Evolutionary conservation across 2,329 filamentous ascomycete genomes (phyloP), one percentile per base, ranked within the genome.

Genomic region (Chaetomiaceae sp.): DNA sequence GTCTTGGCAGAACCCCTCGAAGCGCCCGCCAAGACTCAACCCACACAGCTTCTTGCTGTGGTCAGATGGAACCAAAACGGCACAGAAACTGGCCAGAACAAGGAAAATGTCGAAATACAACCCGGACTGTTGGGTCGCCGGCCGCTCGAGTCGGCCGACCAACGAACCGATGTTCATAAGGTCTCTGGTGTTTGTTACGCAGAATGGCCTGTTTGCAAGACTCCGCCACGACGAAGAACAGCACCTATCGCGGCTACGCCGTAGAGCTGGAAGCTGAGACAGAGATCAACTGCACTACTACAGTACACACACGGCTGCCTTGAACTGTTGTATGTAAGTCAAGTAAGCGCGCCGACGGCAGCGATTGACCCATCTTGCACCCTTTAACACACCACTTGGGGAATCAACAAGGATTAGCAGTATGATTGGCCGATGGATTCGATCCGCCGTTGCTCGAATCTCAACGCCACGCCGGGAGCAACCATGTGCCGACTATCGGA

Each of bases 21-120:
- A 58, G 56, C 56, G 56, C 56, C 56, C 45, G 56, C 54, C 53
- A 58, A 58, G 56, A 27, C 36, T 9, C 37, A 14, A 23, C 50
- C 46, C 48, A 30, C 52, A 41, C 29, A 41, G 25, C 25, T 27
- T 27, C 25, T 27, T 9, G 5, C 25, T 9, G n/a, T n/a, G n/a
- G n/a, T n/a, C n/a, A n/a, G n/a, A n/a, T n/a, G n/a, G n/a, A n/a
- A n/a, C n/a, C n/a, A n/a, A n/a, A n/a, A n/a, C n/a, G n/a, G n/a
- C n/a, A n/a, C n/a, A n/a, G n/a, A n/a, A 27, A 27, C 25, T 27
- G 5, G 25, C 25, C 25, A 21, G 49, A 46, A 20, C 54, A 34
- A 49, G 23, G 14, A 36, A 48, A 33, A 5, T 18, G 8, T 33
- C 21, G 25, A 48, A 38, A 38, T 34, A 52, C 25, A 41, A 48